A percentile compares a stretch with the other conserved stretches of the same genome.
These are phyloP conservation scores for Phaffia australis DNA, from an alignment of 768 basidiomycete genomes.

Conservation along the genomic window DNA sequence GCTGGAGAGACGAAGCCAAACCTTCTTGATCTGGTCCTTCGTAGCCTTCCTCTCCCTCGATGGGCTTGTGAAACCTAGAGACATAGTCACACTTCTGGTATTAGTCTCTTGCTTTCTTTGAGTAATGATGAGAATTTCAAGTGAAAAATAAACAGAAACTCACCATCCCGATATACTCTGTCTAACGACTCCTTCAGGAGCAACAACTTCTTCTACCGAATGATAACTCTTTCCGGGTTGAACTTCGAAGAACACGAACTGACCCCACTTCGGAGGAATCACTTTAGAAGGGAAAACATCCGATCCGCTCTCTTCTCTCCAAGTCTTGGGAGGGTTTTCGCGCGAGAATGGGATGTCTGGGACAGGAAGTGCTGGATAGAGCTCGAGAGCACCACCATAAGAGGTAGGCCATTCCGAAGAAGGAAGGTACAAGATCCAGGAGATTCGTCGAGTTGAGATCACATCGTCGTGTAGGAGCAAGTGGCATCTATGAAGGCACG, in stretches of 20 bases:
- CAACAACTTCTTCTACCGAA: slow-evolving; percentile 92
- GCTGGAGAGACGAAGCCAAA: slow-evolving; percentile 67
- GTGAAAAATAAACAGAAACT: slow-evolving; percentile 13
- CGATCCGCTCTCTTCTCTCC: slow-evolving; percentile 22
- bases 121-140: not conserved
- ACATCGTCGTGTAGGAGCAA: slow-evolving; percentile 98
- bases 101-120: not conserved
- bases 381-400: slow-evolving; percentile 88
- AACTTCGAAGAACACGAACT: slow-evolving; percentile 50
- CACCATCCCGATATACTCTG: slow-evolving; percentile 86
- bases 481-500: slow-evolving; percentile 38
- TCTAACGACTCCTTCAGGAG: slow-evolving; percentile 62
- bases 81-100: not conserved
- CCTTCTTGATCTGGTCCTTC: slow-evolving; percentile 43
- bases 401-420: slow-evolving; percentile 61
- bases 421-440: slow-evolving; percentile 95
- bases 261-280: slow-evolving; percentile 36
- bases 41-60: slow-evolving; percentile 83
- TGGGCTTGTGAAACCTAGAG: slow-evolving; percentile 68
- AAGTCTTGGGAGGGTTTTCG: slow-evolving; percentile 5
- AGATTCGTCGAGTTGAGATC: slow-evolving; percentile 83
- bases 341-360: not conserved
- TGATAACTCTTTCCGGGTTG: slow-evolving; percentile 93
- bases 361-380: slow-evolving; percentile 53
- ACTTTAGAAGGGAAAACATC: slow-evolving; percentile 18